Base-by-base conservation (phyloP, 139 green algal species). In the Micractinium conductrix region DNA sequence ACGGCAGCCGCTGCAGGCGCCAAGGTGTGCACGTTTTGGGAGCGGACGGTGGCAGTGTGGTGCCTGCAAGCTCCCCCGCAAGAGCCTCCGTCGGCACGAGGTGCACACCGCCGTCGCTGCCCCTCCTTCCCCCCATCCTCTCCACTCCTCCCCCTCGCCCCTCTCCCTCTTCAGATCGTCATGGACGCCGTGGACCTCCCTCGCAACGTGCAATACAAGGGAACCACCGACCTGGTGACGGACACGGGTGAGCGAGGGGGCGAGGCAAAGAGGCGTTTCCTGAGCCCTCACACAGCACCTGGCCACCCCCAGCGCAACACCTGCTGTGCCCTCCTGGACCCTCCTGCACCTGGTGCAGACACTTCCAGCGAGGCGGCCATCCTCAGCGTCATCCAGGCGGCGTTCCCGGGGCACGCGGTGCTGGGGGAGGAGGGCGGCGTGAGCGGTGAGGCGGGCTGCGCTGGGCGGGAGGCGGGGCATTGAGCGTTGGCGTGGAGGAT, bases 401-500 rank as follows among this genome's bases (percentile, higher is more conserved):
- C 79, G 30, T 93, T 87, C 62, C 88, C 89, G 9, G 79, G 88
- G 53, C 95, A 98, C 81, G 94, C 89, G 3, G 73, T 99, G 14
- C 91, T 99, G 17, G 96, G 96, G 0, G 96, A 99, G 90, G 96
- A 99, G 86, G 96, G 96, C 16, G 96, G 96, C n/a, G 92, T 98
- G 12, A 91, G 45, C 35, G 74, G 95, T 96, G 26, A 88, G 97
- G 83, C 33, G 35, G 28, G n/a, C n/a, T n/a, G n/a, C n/a, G n/a
- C n/a, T n/a, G n/a, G n/a, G n/a, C n/a, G n/a, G n/a, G n/a, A n/a
- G n/a, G n/a, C n/a, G n/a, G n/a, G n/a, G n/a, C n/a, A n/a, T n/a
- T n/a, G n/a, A n/a, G n/a, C n/a, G n/a, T n/a, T n/a, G n/a, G n/a
- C n/a, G n/a, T n/a, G n/a, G n/a, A n/a, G n/a, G n/a, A n/a, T n/a